phyloP scores from a whole-genome alignment of 2,329 filamentous ascomycete species.

The Colletotrichum orbiculare region DNA sequence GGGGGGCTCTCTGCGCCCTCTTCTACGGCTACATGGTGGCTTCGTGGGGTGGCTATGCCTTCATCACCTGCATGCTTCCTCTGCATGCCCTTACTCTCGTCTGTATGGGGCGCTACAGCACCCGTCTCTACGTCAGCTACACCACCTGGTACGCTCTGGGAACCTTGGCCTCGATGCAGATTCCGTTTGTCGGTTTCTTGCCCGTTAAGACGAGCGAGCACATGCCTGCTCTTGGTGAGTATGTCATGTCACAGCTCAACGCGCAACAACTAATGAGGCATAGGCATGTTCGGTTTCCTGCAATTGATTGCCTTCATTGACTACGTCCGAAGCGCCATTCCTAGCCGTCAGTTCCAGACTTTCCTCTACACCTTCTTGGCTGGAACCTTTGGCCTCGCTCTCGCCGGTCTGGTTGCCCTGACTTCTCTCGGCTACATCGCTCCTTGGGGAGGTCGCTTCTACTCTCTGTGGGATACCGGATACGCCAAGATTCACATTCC shows the following conservation, averaged over 20 bases:
- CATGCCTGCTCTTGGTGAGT: constrained; percentile 91
- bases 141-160: constrained; percentile 98
- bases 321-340: constrained; percentile 87
- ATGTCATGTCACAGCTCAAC: not conserved
- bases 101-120: constrained; percentile 96
- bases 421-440: constrained; percentile 93
- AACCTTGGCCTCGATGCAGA: constrained; percentile 98
- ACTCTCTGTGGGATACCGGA: constrained; percentile 98
- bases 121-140: constrained; percentile 93
- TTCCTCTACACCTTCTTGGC: constrained; percentile 83
- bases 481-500: constrained; percentile 99
- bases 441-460: constrained; percentile 98
- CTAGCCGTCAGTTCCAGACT: constrained; percentile 93
- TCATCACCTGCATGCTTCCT: constrained; percentile 97
- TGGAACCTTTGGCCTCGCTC: constrained; percentile 76
- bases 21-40: constrained; percentile 99
- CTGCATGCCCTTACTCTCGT: constrained; percentile 94
- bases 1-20: constrained; percentile 92
- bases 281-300: constrained; percentile 93
- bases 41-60: constrained; percentile 99
- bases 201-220: constrained; percentile 98
- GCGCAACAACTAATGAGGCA: constrained; percentile 32
- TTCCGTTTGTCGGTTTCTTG: constrained; percentile 97
- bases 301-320: constrained; percentile 94
- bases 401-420: constrained; percentile 83